phyloP scores from a whole-genome alignment of 371 early-diverging fungal genomes.

The Sporodiniella umbellata region DNA sequence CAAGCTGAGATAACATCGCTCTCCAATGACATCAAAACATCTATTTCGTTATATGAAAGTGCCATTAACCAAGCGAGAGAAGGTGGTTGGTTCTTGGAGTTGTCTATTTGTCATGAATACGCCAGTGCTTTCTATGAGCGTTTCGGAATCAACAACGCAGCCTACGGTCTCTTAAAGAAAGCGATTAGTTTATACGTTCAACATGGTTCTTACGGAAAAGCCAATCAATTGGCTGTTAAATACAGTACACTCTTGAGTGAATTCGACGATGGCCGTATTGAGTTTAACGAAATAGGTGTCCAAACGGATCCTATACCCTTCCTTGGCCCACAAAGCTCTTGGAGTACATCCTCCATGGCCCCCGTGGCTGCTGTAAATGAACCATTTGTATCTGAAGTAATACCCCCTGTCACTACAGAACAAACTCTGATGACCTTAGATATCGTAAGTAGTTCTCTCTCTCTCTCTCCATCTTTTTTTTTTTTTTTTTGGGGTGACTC shows the following conservation, averaged over 20 bases:
- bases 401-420: conserved; percentile 39
- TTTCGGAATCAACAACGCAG: conserved; percentile 30
- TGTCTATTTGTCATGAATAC: conserved; percentile 36
- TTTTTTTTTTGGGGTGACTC: too few species aligned
- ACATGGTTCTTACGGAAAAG: conserved; percentile 43
- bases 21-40: conserved; percentile 16
- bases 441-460: conserved; percentile 22
- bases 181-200: conserved; percentile 25
- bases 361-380: conserved; percentile 24
- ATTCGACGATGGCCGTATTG: conserved; percentile 29
- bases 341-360: conserved; percentile 35
- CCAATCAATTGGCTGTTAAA: conserved; percentile 26
- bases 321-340: conserved; percentile 27
- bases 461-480: too few species aligned
- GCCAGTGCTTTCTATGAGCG: conserved; percentile 39
- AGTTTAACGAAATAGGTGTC: conserved; percentile 28
- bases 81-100: conserved; percentile 29
- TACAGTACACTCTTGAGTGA: conserved; percentile 21
- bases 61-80: conserved; percentile 40
- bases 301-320: conserved; percentile 46
- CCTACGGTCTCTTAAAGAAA: conserved; percentile 33
- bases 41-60: conserved; percentile 29
- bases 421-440: conserved; percentile 41
- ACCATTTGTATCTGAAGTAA: conserved; percentile 26
- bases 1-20: conserved; percentile 32